These are phyloP conservation scores for Wallacemonas sp. DNA, from an alignment of 208 protist genomes.

Conservation along the genomic window DNA sequence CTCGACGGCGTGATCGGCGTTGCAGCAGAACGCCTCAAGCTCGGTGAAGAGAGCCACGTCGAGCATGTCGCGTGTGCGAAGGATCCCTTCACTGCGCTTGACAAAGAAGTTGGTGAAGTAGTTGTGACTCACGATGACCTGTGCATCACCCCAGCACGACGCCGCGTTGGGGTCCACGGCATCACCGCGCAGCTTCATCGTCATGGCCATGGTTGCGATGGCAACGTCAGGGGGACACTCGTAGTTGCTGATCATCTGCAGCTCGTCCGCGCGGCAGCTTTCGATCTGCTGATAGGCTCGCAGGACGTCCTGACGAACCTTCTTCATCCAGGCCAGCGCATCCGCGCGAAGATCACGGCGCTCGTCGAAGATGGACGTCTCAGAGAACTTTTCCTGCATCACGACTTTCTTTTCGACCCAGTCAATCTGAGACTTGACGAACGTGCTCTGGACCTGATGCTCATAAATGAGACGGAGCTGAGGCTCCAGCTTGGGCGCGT, in stretches of 20 bases:
- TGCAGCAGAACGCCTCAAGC: constrained; percentile 55
- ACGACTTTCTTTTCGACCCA: constrained; percentile 74
- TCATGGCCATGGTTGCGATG: constrained; percentile 66
- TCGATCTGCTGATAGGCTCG: constrained; percentile 55
- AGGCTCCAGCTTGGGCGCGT: constrained; percentile 57
- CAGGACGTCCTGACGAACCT: constrained; percentile 33
- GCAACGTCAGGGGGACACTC: constrained; percentile 54
- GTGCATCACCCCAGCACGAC: constrained; percentile 40
- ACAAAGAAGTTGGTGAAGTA: constrained; percentile 80
- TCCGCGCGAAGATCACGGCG: constrained; percentile 38
- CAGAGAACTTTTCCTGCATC: constrained; percentile 49
- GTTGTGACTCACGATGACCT: constrained; percentile 71
- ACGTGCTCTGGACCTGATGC: constrained; percentile 27
- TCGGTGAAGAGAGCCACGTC: constrained; percentile 37
- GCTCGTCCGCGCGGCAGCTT: constrained; percentile 39
- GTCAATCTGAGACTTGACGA: constrained; percentile 48
- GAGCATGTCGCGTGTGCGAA: constrained; percentile 47
- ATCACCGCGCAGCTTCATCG: constrained; percentile 62
- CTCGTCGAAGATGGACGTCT: constrained; percentile 37
- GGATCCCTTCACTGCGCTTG: constrained; percentile 53
- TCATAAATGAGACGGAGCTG: constrained; percentile 46
- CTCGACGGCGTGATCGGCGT: constrained; percentile 44
- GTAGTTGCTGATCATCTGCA: constrained; percentile 69
- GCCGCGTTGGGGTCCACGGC: not conserved
- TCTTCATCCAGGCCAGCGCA: constrained; percentile 42